These are phyloP conservation scores for Penicillium capsulatum DNA, from an alignment of 2,329 filamentous ascomycete genomes.

Conservation along the genomic window DNA sequence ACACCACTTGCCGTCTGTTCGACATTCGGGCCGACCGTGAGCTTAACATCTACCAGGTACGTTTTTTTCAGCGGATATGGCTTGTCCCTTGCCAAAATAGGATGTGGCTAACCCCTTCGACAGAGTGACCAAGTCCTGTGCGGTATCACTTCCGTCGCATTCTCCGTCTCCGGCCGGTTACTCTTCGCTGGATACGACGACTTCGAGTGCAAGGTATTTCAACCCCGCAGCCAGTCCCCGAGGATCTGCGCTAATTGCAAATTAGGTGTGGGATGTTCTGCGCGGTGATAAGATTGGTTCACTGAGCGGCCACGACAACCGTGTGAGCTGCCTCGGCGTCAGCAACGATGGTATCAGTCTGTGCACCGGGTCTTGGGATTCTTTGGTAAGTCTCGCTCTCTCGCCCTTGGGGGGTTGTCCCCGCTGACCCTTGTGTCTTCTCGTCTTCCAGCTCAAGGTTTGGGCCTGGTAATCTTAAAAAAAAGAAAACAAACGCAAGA, in stretches of 20 bases:
- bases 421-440: constrained; percentile 11
- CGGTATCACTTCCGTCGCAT: constrained; percentile 96
- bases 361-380: constrained; percentile 99
- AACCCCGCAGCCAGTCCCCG: background rate
- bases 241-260: constrained; percentile 20
- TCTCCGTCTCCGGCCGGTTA: constrained; percentile 90
- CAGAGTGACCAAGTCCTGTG: constrained; percentile 96
- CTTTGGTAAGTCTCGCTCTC: constrained; percentile 68
- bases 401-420: background rate
- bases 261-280: constrained; percentile 93
- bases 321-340: constrained; percentile 95
- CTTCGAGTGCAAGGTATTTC: constrained; percentile 95
- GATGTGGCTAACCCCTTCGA: background rate
- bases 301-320: constrained; percentile 94
- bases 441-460: constrained; percentile 67
- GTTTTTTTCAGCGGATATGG: constrained; percentile 17
- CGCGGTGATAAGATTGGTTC: constrained; percentile 96
- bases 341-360: constrained; percentile 99
- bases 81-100: too few species aligned
- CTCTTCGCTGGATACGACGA: constrained; percentile 98
- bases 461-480: constrained; percentile 67
- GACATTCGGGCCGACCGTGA: constrained; percentile 93
- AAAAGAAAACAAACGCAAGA: constrained; percentile 29
- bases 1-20: constrained; percentile 94
- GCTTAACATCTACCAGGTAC: constrained; percentile 63